Evolutionary conservation across 257 asterid species (phyloP).

Genomic region (Forsythia viridissima): DNA sequence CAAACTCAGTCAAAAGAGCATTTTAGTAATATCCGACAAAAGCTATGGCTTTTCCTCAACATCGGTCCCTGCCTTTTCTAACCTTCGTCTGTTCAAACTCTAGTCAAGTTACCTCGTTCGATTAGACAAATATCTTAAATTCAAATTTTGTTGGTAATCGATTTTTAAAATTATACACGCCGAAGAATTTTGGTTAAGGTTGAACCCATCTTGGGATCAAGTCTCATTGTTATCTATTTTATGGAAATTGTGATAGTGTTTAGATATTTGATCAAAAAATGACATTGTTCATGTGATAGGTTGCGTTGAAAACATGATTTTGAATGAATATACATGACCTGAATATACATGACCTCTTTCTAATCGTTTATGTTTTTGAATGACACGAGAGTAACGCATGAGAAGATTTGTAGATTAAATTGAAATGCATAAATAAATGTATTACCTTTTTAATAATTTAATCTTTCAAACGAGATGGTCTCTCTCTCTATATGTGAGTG

Average conservation of each 20-base stretch:
- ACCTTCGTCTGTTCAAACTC: constrained; percentile 29
- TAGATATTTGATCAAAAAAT: no score
- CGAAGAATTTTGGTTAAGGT: neutral
- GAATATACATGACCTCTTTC: no score
- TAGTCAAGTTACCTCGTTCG: constrained; percentile 26
- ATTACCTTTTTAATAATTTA: constrained; percentile 4
- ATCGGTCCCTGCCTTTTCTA: constrained; percentile 43
- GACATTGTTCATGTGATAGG: no score
- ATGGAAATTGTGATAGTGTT: no score
- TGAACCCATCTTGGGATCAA: neutral
- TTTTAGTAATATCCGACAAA: constrained; percentile 76
- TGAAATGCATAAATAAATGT: no score
- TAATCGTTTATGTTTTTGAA: neutral
- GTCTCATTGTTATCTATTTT: no score
- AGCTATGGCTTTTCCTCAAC: constrained; percentile 53
- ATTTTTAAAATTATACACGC: no score
- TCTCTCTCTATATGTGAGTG: constrained; percentile 11
- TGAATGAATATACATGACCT: no score
- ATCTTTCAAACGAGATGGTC: neutral
- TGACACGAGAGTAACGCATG: neutral
- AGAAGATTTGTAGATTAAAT: neutral
- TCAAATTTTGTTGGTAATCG: neutral
- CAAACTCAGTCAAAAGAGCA: constrained; percentile 76
- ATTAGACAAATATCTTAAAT: constrained; percentile 22
- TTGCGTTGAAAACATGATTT: no score